Conservation (phyloP, 768 basidiomycete species). For the Leccinum disarticulatum region DNA sequence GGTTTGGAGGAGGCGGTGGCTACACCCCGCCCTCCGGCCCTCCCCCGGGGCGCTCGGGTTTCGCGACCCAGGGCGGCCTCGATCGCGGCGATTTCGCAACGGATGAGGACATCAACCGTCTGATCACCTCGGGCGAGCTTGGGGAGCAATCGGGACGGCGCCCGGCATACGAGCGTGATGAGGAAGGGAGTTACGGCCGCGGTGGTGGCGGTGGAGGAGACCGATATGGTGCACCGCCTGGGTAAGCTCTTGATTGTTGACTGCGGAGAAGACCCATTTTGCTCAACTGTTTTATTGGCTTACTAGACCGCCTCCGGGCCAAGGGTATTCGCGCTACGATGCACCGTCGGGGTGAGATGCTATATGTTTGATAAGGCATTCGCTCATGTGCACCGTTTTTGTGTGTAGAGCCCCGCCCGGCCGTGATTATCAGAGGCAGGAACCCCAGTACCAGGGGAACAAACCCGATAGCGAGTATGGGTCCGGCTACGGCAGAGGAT, state of each 20-base stretch:
- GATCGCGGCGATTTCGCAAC: constrained; percentile 30
- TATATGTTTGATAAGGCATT: not conserved
- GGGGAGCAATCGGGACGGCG: not conserved
- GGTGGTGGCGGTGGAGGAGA: not conserved
- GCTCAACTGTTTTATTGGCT: not conserved
- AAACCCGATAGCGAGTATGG: constrained; percentile 3
- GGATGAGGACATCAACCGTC: constrained; percentile 25
- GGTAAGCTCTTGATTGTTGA: constrained; percentile 6
- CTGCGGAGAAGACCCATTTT: not conserved
- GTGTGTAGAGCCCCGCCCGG: constrained; percentile 10
- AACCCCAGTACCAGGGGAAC: constrained; percentile 4
- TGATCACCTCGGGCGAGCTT: constrained; percentile 22
- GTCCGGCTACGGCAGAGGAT: constrained; percentile 1
- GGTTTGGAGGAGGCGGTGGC: not conserved
- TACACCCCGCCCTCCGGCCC: constrained; percentile 8
- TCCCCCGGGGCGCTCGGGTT: not conserved
- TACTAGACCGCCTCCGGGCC: not conserved
- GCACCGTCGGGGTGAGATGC: constrained; percentile 14
- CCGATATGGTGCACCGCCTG: constrained; percentile 8
- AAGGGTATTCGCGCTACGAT: constrained; percentile 12
- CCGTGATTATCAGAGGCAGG: constrained; percentile 6
- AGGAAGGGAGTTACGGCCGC: not conserved
- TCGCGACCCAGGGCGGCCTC: constrained; percentile 14
- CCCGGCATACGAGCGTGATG: not conserved
- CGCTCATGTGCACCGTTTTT: not conserved